Conservation (phyloP, 108 stramenopile species). For the Pseudonitzschia delicatissima region DNA sequence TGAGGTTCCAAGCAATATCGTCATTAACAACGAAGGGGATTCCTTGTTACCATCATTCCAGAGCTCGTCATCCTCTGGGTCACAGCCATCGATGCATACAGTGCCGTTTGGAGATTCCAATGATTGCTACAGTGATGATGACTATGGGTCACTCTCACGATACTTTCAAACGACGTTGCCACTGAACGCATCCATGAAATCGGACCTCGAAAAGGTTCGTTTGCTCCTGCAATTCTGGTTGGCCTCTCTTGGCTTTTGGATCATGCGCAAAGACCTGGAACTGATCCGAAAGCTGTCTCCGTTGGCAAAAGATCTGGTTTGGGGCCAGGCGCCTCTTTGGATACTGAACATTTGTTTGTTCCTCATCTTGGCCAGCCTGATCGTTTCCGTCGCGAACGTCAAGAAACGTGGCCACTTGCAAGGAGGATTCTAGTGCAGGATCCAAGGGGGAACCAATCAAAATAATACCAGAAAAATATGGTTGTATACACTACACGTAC, state of each 20-base stretch:
- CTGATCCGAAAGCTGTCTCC: slow-evolving; percentile 24
- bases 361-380: neutral
- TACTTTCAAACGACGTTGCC: neutral
- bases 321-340: slow-evolving; percentile 27
- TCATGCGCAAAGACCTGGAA: slow-evolving; percentile 9
- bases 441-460: too few species aligned
- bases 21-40: neutral
- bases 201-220: slow-evolving; percentile 6
- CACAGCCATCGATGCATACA: slow-evolving; percentile 10
- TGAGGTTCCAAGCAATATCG: neutral
- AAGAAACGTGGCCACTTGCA: too few species aligned
- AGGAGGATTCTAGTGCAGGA: too few species aligned
- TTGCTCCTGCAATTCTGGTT: slow-evolving; percentile 15
- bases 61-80: slow-evolving; percentile 1
- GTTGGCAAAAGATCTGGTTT: slow-evolving; percentile 15
- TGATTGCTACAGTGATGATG: neutral
- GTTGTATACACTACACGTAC: too few species aligned
- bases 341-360: slow-evolving; percentile 8
- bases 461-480: too few species aligned
- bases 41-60: slow-evolving; percentile 10
- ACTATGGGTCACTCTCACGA: neutral
- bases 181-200: slow-evolving; percentile 2
- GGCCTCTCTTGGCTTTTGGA: slow-evolving; percentile 23
- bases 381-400: neutral
- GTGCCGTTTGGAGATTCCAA: neutral